These are phyloP conservation scores for Suillus weaverae DNA, from an alignment of 768 basidiomycete species.

Conservation along the genomic window DNA sequence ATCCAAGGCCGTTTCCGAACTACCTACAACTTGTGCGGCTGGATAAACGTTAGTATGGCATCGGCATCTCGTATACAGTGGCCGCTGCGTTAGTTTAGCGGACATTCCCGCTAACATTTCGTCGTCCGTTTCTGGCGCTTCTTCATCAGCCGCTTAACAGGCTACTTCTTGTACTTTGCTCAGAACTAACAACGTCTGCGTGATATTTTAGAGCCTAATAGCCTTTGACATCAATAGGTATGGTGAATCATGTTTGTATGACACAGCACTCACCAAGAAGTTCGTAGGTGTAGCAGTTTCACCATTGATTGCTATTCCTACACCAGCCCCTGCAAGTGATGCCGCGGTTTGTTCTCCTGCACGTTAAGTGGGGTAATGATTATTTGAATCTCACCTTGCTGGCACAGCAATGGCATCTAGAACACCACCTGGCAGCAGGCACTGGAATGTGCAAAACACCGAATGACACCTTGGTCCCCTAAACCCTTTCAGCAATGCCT, in stretches of 20 bases:
- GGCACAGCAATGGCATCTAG: conserved; percentile 32
- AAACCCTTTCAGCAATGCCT: conserved; percentile 17
- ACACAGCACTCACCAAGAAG: conserved; percentile 14
- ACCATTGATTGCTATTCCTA: conserved; percentile 18
- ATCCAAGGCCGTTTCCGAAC: no score
- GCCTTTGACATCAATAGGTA: neutral
- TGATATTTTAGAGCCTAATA: conserved; percentile 1
- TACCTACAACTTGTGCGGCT: no score
- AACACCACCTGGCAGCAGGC: conserved; percentile 16
- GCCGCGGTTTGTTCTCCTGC: conserved; percentile 20
- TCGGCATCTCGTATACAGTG: no score
- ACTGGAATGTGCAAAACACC: no score
- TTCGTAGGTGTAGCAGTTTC: conserved; percentile 17
- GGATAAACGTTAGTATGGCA: no score
- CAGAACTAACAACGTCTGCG: conserved; percentile 8
- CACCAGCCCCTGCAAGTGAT: conserved; percentile 9
- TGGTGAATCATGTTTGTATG: no score
- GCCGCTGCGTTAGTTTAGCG: no score
- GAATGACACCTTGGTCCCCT: conserved; percentile 21
- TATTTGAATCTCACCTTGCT: conserved; percentile 19
- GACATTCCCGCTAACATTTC: no score
- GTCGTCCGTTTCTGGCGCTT: no score
- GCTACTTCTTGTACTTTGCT: conserved; percentile 10
- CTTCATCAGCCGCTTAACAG: no score
- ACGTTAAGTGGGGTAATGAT: conserved; percentile 28